These are phyloP conservation scores for Rubia peregrina DNA, from an alignment of 305 asterid species.

Conservation along the genomic window DNA sequence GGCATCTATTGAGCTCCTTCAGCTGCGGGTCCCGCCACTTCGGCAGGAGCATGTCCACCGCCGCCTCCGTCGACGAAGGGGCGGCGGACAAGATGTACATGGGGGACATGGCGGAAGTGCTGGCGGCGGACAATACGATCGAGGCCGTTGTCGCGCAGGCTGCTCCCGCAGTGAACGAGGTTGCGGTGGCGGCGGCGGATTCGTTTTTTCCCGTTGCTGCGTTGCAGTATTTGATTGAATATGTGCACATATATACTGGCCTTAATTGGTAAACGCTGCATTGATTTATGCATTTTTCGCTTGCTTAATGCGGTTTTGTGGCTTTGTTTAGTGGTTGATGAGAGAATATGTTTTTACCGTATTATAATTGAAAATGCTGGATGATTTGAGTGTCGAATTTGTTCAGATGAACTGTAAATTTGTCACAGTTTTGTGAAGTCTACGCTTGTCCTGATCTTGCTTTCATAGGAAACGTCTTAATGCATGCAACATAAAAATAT, in stretches of 20 bases:
- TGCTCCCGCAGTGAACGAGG: slow-evolving; percentile 65
- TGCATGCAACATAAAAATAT: not conserved
- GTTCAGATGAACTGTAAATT: not conserved
- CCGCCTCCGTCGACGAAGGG: slow-evolving; percentile 31
- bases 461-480: no score
- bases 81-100: slow-evolving; percentile 45
- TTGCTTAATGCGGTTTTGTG: not conserved
- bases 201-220: slow-evolving; percentile 69
- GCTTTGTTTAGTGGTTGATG: not conserved
- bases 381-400: not conserved
- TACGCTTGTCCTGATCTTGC: not conserved
- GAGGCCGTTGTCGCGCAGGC: slow-evolving; percentile 42
- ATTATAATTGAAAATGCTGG: not conserved
- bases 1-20: slow-evolving; percentile 29
- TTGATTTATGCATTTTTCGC: not conserved
- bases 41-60: slow-evolving; percentile 52
- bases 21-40: slow-evolving; percentile 27
- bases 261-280: slow-evolving; percentile 45
- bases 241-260: slow-evolving; percentile 60
- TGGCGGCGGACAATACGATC: slow-evolving; percentile 40
- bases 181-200: slow-evolving; percentile 75
- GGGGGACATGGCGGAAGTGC: slow-evolving; percentile 43
- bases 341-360: not conserved
- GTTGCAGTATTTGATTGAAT: slow-evolving; percentile 62
- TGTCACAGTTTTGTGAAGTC: not conserved